Base-by-base conservation (phyloP, 1,284 basidiomycete genomes). In the Puccinia triticina region DNA sequence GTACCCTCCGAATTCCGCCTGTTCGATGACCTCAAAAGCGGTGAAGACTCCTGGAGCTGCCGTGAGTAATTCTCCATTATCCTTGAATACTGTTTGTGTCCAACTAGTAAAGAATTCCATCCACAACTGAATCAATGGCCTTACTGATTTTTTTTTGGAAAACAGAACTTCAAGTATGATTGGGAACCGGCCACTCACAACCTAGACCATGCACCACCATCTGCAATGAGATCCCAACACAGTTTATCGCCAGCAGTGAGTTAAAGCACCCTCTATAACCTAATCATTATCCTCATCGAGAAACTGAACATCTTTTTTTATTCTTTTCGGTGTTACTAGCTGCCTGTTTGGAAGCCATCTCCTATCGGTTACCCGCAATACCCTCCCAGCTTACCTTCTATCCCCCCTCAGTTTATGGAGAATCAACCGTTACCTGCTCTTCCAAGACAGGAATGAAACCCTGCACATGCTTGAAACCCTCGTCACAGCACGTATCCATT, bases 1-100 rank as follows among this genome's bases (percentile, higher is more conserved):
- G 16, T 80, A 80, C 55, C 78, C 78, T 5, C 78, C 78, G 34
- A 57, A 80, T 34, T 57, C 66, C 0, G 69, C 66, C 55, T 72
- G 67, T 73, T 69, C 78, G 43, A 72, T 72, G 26, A 64, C 40
- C 61, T n/a, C 76, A 53, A 64, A 26, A 67, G 76, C 76, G 16
- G 66, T 16, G 11, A 53, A 32, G 23, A 73, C 71, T 32, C 71
- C 71, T 40, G 53, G 48, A 3, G 50, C 16, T 11, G 21, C 50
- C 29, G 71, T 73, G 23, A 53, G 71, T 73, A 73, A 55, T 21
- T 32, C 16, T 53, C 40, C 11, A 7, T 61, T 34, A 4, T 34
- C 59, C 59, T 59, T 59, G 23, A 5, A 23, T 7, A 18, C 29
- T 23, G 46, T 10, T 43, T 26, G 14, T 11, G 37, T 26, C 40